phyloP scores from a whole-genome alignment of 2,329 filamentous ascomycete species.

The Seiridium cupressi region DNA sequence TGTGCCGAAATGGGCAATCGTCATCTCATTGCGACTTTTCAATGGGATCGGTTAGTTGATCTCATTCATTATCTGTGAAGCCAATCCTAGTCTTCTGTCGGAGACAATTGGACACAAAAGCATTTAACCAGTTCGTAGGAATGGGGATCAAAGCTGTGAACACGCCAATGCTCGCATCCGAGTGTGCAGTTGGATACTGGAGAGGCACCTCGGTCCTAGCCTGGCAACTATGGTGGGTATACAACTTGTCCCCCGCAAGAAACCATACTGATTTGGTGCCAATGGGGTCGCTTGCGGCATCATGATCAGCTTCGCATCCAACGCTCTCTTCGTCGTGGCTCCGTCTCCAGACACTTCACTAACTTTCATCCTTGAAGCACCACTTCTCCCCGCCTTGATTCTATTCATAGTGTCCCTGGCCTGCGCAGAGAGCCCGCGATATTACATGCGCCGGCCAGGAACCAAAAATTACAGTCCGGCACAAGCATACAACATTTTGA shows the following conservation, averaged over 20 bases:
- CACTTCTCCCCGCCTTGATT: constrained; percentile 24
- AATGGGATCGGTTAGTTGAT: constrained; percentile 5
- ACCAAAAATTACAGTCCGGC: constrained; percentile 25
- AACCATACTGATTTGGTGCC: too few species aligned
- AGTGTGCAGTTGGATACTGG: constrained; percentile 46
- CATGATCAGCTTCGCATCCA: constrained; percentile 32
- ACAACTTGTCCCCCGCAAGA: too few species aligned
- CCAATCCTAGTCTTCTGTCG: too few species aligned
- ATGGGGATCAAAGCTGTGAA: constrained; percentile 50
- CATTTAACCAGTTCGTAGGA: constrained; percentile 19
- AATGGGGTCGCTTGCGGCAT: constrained; percentile 34
- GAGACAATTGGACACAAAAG: neutral
- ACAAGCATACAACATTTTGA: constrained; percentile 26
- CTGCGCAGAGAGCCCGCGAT: constrained; percentile 34
- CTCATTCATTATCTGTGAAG: neutral
- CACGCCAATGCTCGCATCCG: constrained; percentile 44
- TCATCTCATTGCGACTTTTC: constrained; percentile 1
- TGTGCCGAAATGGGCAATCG: neutral
- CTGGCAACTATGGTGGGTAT: constrained; percentile 41
- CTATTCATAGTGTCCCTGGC: constrained; percentile 26
- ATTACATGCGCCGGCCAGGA: constrained; percentile 25
- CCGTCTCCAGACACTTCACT: constrained; percentile 15
- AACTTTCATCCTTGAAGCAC: constrained; percentile 30
- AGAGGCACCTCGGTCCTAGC: constrained; percentile 44
- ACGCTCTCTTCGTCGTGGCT: neutral